phyloP scores from a whole-genome alignment of 1,284 basidiomycete genomes.

The Ustilago shanxiensis region DNA sequence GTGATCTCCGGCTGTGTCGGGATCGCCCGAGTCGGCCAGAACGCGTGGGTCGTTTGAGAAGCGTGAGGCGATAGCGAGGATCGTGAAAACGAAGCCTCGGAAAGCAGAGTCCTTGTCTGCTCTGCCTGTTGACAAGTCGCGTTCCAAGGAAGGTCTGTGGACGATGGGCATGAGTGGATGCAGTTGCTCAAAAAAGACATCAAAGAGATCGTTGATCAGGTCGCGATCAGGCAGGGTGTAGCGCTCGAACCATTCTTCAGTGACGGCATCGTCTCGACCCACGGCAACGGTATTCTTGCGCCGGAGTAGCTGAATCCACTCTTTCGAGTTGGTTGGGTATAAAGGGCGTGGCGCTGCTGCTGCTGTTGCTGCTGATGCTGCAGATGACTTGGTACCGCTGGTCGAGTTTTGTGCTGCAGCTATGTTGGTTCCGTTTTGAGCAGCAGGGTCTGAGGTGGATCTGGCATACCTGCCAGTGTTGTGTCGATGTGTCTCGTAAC shows the following conservation, averaged over 20 bases:
- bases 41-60: constrained; percentile 59
- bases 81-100: constrained; percentile 62
- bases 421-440: not conserved
- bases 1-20: constrained; percentile 59
- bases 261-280: constrained; percentile 58
- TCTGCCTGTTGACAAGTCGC: constrained; percentile 50
- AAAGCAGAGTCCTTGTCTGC: constrained; percentile 61
- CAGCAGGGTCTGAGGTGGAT: not conserved
- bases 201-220: constrained; percentile 49
- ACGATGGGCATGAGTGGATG: constrained; percentile 64
- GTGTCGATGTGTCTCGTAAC: constrained; percentile 47
- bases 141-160: constrained; percentile 54
- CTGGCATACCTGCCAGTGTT: constrained; percentile 7
- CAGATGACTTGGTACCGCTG: constrained; percentile 6
- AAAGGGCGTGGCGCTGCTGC: constrained; percentile 33
- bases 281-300: constrained; percentile 62
- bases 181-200: constrained; percentile 54
- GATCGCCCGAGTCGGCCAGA: constrained; percentile 50
- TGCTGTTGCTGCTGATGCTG: too few relatives aligned
- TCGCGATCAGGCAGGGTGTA: constrained; percentile 56
- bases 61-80: constrained; percentile 61
- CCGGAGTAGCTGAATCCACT: constrained; percentile 61
- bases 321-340: constrained; percentile 61
- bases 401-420: not conserved
- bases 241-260: constrained; percentile 59